Evolutionary conservation across 169 alveolate species (phyloP).

Genomic region (Eimeria tenella): DNA sequence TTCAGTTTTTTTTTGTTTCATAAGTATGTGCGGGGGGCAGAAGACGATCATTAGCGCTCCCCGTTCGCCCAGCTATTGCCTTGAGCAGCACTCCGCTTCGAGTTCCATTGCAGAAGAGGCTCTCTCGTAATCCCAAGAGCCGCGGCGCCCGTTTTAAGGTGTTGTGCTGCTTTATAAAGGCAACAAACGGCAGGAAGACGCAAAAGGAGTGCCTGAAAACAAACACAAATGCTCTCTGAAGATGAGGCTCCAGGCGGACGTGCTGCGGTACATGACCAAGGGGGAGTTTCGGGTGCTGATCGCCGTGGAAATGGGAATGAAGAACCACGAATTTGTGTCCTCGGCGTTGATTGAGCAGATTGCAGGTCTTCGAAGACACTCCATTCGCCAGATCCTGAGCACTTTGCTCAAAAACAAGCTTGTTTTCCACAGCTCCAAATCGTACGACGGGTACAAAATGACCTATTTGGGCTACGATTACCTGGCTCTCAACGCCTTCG

Average conservation of each 20-base stretch:
- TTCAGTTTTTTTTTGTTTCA: no score
- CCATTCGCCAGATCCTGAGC: conserved; percentile 91
- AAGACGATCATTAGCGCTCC: no score
- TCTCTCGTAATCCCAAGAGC: no score
- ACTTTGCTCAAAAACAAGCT: conserved; percentile 95
- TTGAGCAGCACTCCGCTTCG: no score
- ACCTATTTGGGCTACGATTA: conserved; percentile 99
- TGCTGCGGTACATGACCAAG: conserved; percentile 84
- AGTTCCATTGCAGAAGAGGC: no score
- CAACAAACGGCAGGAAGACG: background rate
- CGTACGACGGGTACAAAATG: conserved; percentile 98
- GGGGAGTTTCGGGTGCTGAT: conserved; percentile 85
- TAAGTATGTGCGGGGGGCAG: no score
- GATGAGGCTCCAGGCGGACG: conserved; percentile 81
- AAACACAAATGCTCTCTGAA: background rate
- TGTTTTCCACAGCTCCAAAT: conserved; percentile 94
- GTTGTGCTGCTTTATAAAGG: background rate
- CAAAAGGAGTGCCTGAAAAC: background rate
- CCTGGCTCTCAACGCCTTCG: conserved; percentile 97
- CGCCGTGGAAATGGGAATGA: conserved; percentile 98
- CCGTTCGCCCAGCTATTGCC: no score
- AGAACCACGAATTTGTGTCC: conserved; percentile 99
- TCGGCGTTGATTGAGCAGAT: conserved; percentile 96
- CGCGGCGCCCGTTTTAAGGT: no score
- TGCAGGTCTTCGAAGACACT: conserved; percentile 96